Base-by-base conservation (phyloP, 257 asterid genomes). In the Solanum habrochaites region DNA sequence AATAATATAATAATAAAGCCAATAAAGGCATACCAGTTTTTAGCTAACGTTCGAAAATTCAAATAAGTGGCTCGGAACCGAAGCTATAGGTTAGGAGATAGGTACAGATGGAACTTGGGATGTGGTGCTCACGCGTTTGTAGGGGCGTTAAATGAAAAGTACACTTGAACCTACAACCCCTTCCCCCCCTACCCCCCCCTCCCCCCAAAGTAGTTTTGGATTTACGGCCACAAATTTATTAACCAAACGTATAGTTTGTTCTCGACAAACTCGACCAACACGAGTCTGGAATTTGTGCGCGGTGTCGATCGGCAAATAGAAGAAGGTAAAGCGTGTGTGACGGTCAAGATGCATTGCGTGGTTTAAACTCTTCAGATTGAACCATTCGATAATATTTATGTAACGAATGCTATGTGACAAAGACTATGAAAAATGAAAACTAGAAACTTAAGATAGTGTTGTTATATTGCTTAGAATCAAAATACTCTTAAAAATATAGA, bases 1-100 rank as follows among this genome's bases (percentile, higher is more conserved):
- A 75, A 43, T 21, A 77, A 8, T 62, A 45, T 29, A 69, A 27
- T 29, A 45, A 80, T 80, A 16, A 49, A 29, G 67, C 29, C 29
- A 80, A 78, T 80, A 47, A 80, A 81, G 45, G 42, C 40, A 45
- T 11, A 29, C 29, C 43, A 29, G 11, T 11, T 5, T 80, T 29
- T 10, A 42, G 29, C 85, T 89, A 95, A 95, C 98, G 98, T 93
- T 94, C 97, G 89, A 90, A 93, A 42, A 82, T 95, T 95, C 96
- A 93, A 95, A 94, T 88, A 75, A 6, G 60, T 74, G 95, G 96
- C 87, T 93, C 89, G 96, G 93, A 80, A 8, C 92, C 96, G 91
- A 88, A 91, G 91, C 95, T 90, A 86, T 39, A 75, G 91, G 91
- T 87, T 62, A 49, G 90, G 91, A 73, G 35, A 82, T 70, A 83